Evolutionary conservation across 805 yeast species (phyloP).

Genomic region (Wickerhamomyces chambardii): DNA sequence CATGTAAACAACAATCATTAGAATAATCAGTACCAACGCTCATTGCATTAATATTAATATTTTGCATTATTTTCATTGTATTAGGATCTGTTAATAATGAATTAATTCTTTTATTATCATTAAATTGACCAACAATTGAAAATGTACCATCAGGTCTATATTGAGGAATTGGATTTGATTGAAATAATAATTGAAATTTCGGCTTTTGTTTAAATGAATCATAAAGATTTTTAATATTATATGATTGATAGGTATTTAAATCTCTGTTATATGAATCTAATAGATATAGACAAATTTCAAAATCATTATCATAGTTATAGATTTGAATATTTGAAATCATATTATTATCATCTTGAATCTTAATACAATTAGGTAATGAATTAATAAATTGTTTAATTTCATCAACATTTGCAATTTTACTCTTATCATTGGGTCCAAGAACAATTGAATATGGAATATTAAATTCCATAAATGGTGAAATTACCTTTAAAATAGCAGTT

Average conservation of each 20-base stretch:
- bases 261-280: slow-evolving; percentile 42
- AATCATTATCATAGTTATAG: slow-evolving; percentile 16
- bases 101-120: slow-evolving; percentile 29
- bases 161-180: slow-evolving; percentile 61
- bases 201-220: slow-evolving; percentile 15
- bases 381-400: slow-evolving; percentile 35
- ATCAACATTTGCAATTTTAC: slow-evolving; percentile 32
- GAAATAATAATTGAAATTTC: slow-evolving; percentile 46
- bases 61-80: slow-evolving; percentile 32
- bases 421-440: slow-evolving; percentile 55
- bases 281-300: slow-evolving; percentile 35
- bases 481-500: slow-evolving; percentile 50
- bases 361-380: slow-evolving; percentile 28
- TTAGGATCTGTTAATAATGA: slow-evolving; percentile 21
- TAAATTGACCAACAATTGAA: slow-evolving; percentile 29
- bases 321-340: slow-evolving; percentile 39
- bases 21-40: slow-evolving; percentile 67
- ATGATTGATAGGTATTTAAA: slow-evolving; percentile 31
- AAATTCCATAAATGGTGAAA: slow-evolving; percentile 42
- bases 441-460: slow-evolving; percentile 52
- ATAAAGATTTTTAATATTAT: slow-evolving; percentile 22
- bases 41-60: slow-evolving; percentile 39
- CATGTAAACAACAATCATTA: slow-evolving; percentile 52
- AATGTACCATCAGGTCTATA: slow-evolving; percentile 29
- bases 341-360: slow-evolving; percentile 18